These are phyloP conservation scores for Aspergillus versicolor DNA, from an alignment of 2,329 filamentous ascomycete genomes.

Conservation along the genomic window DNA sequence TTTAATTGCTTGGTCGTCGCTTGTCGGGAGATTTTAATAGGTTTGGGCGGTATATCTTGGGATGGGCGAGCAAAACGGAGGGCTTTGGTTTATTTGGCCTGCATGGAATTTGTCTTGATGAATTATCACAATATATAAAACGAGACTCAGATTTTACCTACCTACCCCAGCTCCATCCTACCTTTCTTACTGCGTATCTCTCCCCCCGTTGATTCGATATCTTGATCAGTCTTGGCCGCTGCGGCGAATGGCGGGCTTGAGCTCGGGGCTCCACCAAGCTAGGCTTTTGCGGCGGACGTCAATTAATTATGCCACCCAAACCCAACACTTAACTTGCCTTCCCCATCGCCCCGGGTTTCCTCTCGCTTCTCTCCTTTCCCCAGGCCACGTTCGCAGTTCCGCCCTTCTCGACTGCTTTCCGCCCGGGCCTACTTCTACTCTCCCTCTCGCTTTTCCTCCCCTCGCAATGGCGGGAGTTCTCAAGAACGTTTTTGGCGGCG, in stretches of 20 bases:
- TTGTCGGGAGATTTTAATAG: slow-evolving; percentile 2
- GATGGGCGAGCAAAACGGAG: neutral
- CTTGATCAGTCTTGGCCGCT: slow-evolving; percentile 9
- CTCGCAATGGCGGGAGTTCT: slow-evolving; percentile 39
- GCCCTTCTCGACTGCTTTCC: slow-evolving; percentile 1
- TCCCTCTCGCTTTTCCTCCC: slow-evolving; percentile 17
- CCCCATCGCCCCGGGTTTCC: slow-evolving; percentile 15
- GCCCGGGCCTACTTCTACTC: slow-evolving; percentile 16
- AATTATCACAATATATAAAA: neutral
- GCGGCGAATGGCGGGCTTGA: slow-evolving; percentile 9
- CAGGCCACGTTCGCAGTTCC: slow-evolving; percentile 21
- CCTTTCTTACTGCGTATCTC: neutral
- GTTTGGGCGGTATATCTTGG: slow-evolving; percentile 5
- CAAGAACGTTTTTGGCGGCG: slow-evolving; percentile 41
- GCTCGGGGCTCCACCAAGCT: slow-evolving; percentile 19
- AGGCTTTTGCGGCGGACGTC: slow-evolving; percentile 25
- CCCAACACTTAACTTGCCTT: slow-evolving; percentile 9
- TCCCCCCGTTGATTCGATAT: slow-evolving; percentile 1
- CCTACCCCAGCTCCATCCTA: neutral
- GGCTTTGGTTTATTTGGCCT: neutral
- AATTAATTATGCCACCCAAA: slow-evolving; percentile 16
- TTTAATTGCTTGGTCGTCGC: slow-evolving; percentile 8
- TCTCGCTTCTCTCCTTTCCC: slow-evolving; percentile 15
- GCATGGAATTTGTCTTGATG: neutral
- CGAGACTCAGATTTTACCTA: neutral